Conservation (phyloP, 176 grass and related monocot species). For the Triticum urartu region DNA sequence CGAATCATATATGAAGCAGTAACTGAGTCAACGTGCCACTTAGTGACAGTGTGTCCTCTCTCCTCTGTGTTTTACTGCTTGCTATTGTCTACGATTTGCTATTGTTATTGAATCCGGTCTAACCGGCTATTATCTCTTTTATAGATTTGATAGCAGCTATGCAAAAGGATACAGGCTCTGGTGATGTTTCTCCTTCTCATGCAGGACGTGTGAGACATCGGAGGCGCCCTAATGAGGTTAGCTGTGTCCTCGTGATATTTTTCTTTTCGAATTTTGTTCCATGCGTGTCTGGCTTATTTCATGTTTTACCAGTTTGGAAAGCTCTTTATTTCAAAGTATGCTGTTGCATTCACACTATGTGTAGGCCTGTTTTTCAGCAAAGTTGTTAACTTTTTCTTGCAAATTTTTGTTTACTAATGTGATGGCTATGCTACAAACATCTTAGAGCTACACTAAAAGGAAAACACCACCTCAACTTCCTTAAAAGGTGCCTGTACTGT, state of each 20-base stretch:
- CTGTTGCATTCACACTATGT: not conserved
- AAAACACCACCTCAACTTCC: not conserved
- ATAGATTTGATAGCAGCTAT: slow-evolving; percentile 43
- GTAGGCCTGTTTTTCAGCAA: not conserved
- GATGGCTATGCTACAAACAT: slow-evolving; percentile 7
- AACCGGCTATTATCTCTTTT: not conserved
- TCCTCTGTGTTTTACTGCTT: not conserved
- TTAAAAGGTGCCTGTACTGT: not conserved
- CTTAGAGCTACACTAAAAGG: not conserved
- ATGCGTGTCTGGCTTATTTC: not conserved
- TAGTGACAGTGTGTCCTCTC: not conserved
- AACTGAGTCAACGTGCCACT: not conserved
- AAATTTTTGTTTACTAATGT: not conserved
- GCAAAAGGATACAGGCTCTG: slow-evolving; percentile 49
- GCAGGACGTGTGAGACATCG: slow-evolving; percentile 55
- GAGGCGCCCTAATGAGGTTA: slow-evolving; percentile 48
- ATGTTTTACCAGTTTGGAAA: not conserved
- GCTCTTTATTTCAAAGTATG: not conserved
- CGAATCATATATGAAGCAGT: not conserved
- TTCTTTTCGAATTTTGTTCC: not conserved
- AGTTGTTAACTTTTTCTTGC: slow-evolving; percentile 9
- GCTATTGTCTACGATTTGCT: not conserved
- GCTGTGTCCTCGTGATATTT: not conserved
- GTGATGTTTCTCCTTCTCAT: slow-evolving; percentile 40
- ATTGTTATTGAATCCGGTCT: not conserved